Conservation (phyloP, 108 stramenopile genomes). For the Pseudonitzschia multistriata region DNA sequence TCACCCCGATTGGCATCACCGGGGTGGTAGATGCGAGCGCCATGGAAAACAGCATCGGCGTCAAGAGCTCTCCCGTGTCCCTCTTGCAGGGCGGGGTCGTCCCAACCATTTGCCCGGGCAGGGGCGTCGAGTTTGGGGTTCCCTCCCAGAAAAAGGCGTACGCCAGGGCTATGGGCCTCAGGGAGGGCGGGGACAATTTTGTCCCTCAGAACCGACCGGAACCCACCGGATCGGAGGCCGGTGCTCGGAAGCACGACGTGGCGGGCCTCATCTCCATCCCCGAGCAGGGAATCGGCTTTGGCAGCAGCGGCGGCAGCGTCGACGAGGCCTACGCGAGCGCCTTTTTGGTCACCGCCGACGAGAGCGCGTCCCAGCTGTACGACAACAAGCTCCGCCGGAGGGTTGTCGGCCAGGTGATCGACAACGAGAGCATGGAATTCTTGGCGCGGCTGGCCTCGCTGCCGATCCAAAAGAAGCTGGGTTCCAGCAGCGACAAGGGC, state of each 20-base stretch:
- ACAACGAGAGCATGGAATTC: slow-evolving; percentile 61
- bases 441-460: slow-evolving; percentile 55
- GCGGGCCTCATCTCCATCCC: slow-evolving; percentile 69
- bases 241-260: slow-evolving; percentile 39
- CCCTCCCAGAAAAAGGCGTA: slow-evolving; percentile 61
- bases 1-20: slow-evolving; percentile 36
- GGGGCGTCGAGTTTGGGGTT: slow-evolving; percentile 66
- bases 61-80: slow-evolving; percentile 26
- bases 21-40: slow-evolving; percentile 35
- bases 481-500: slow-evolving; percentile 21
- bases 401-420: slow-evolving; percentile 71
- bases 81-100: slow-evolving; percentile 39
- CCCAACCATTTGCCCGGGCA: slow-evolving; percentile 40
- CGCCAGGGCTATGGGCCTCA: slow-evolving; percentile 42
- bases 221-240: slow-evolving; percentile 19
- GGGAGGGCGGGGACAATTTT: slow-evolving; percentile 47
- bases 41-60: slow-evolving; percentile 34
- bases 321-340: slow-evolving; percentile 65
- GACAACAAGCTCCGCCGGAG: slow-evolving; percentile 37
- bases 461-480: slow-evolving; percentile 50
- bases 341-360: slow-evolving; percentile 57
- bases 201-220: slow-evolving; percentile 58
- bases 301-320: slow-evolving; percentile 22
- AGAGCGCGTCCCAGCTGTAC: slow-evolving; percentile 32
- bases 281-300: slow-evolving; percentile 66